Conservation (phyloP, 768 basidiomycete species). For the Psilocybe sp. region DNA sequence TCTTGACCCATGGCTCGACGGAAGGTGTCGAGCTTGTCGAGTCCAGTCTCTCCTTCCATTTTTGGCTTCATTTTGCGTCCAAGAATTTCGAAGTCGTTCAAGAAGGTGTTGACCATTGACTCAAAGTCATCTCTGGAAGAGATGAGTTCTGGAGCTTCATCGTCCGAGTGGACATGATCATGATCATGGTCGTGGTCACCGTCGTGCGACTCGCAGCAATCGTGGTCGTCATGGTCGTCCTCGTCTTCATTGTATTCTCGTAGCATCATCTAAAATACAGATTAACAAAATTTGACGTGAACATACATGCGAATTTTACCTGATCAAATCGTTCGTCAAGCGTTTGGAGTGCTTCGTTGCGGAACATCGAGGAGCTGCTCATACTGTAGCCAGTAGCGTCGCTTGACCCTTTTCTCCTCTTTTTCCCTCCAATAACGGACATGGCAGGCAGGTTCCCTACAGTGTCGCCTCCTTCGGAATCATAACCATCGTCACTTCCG, state of each 20-base stretch:
- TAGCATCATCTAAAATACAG: constrained; percentile 58
- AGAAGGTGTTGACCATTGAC: constrained; percentile 88
- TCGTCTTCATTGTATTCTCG: constrained; percentile 74
- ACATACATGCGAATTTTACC: constrained; percentile 39
- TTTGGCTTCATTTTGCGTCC: constrained; percentile 83
- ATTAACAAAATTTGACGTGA: not conserved
- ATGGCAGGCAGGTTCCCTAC: constrained; percentile 69
- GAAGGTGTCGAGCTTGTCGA: constrained; percentile 78
- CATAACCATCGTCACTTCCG: constrained; percentile 49
- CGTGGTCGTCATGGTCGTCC: constrained; percentile 35
- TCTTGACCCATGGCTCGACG: constrained; percentile 76
- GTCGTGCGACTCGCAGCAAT: constrained; percentile 17
- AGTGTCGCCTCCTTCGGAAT: constrained; percentile 78
- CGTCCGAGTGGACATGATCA: constrained; percentile 13
- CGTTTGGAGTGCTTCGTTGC: constrained; percentile 83
- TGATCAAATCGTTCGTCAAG: constrained; percentile 94
- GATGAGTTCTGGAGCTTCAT: constrained; percentile 71
- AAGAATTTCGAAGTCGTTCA: constrained; percentile 86
- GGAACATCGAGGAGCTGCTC: constrained; percentile 95
- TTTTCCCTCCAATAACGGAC: constrained; percentile 77
- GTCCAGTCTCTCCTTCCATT: constrained; percentile 67
- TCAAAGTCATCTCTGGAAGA: constrained; percentile 88
- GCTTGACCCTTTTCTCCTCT: constrained; percentile 69
- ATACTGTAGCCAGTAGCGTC: constrained; percentile 95
- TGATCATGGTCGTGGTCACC: constrained; percentile 32